Conservation (phyloP, 805 yeast species). For the Millerago galiae region DNA sequence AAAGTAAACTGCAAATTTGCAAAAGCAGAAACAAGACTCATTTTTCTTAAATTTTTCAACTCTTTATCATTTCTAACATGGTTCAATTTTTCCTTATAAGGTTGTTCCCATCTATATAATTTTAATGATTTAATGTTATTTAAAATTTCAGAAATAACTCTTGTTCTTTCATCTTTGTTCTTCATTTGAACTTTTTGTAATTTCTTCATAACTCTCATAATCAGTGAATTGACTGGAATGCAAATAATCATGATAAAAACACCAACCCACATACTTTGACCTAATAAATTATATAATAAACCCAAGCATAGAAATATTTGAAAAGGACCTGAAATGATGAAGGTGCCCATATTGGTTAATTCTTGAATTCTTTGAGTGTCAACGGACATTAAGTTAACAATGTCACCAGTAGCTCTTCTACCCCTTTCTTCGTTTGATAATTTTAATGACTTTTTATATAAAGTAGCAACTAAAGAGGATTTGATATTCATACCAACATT, state of each 20-base stretch:
- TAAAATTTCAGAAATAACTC: constrained; percentile 80
- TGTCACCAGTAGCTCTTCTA: constrained; percentile 79
- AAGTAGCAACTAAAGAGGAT: constrained; percentile 58
- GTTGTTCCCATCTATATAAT: constrained; percentile 92
- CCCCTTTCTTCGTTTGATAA: constrained; percentile 68
- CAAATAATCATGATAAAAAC: constrained; percentile 69
- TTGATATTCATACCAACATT: constrained; percentile 74
- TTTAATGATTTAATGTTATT: constrained; percentile 90
- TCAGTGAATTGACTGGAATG: constrained; percentile 70
- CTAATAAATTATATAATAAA: constrained; percentile 66
- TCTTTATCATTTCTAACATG: constrained; percentile 86
- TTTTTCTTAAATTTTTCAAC: constrained; percentile 63
- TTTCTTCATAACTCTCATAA: constrained; percentile 61
- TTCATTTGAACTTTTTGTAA: constrained; percentile 85
- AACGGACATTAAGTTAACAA: constrained; percentile 90
- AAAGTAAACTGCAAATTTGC: constrained; percentile 73
- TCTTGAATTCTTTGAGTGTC: constrained; percentile 88
- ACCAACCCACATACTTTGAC: constrained; percentile 96
- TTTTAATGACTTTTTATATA: constrained; percentile 62
- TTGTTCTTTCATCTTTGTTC: constrained; percentile 85
- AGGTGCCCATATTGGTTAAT: constrained; percentile 67
- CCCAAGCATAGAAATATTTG: constrained; percentile 72
- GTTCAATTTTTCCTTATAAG: constrained; percentile 67
- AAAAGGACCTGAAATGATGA: constrained; percentile 91
- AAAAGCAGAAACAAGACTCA: constrained; percentile 67